Percentiles rank a stretch among this genome's conserved stretches.
phyloP scores from a whole-genome alignment of 768 basidiomycete genomes.

The Tulasnella sp. region DNA sequence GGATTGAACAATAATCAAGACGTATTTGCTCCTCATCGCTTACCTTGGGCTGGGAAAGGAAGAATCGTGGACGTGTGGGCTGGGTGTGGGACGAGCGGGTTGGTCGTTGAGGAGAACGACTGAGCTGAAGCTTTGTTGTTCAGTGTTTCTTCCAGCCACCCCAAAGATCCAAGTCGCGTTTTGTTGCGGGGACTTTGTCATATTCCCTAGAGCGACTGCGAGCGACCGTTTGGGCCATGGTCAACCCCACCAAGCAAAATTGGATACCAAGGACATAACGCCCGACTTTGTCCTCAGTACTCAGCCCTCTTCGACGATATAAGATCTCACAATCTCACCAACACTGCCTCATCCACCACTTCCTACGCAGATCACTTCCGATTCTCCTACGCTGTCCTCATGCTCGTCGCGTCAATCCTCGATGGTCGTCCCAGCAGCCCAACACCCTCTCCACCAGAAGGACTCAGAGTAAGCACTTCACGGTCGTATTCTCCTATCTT shows the following conservation, averaged over 20 bases:
- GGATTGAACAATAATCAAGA: slow-evolving; percentile 67
- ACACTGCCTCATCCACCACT: too few relatives aligned
- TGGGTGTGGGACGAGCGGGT: slow-evolving; percentile 59
- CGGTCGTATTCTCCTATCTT: not conserved
- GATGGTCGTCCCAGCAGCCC: not conserved
- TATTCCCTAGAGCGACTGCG: not conserved
- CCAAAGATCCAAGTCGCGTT: not conserved
- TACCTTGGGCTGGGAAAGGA: slow-evolving; percentile 13
- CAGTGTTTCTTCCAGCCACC: not conserved
- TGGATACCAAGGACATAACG: not conserved
- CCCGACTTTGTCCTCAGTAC: not conserved
- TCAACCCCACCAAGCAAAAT: not conserved
- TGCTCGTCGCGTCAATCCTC: not conserved
- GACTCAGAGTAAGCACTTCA: not conserved
- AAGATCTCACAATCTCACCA: not conserved
- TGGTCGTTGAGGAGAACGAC: slow-evolving; percentile 40
- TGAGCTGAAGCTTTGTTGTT: not conserved
- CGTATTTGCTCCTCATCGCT: slow-evolving; percentile 48
- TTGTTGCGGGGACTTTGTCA: not conserved
- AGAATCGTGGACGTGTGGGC: slow-evolving; percentile 48
- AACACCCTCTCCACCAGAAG: not conserved
- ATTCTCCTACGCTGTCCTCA: not conserved
- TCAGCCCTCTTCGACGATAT: not conserved
- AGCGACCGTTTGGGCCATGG: not conserved
- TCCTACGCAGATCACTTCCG: not conserved